Evolutionary conservation across 1,284 basidiomycete species (phyloP).

Genomic region (Gymnopus androsaceus): DNA sequence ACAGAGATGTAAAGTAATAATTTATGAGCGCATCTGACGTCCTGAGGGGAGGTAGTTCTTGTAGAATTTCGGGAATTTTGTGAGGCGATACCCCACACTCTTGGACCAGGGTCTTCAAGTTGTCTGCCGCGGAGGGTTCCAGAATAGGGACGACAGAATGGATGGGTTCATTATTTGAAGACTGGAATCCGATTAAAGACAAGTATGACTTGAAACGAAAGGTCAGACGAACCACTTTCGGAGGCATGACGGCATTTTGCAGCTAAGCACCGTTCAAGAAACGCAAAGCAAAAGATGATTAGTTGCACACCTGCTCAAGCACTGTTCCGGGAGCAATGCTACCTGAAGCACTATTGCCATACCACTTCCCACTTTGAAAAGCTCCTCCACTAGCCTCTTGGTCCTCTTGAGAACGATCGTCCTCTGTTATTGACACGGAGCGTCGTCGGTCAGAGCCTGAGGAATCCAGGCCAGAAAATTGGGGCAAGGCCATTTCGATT

Average conservation of each 20-base stretch:
- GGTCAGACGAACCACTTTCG: slow-evolving; percentile 14
- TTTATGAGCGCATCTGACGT: slow-evolving; percentile 76
- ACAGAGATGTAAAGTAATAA: slow-evolving; percentile 79
- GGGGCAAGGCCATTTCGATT: slow-evolving; percentile 74
- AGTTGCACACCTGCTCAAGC: slow-evolving; percentile 66
- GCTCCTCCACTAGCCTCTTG: slow-evolving; percentile 73
- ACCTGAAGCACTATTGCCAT: slow-evolving; percentile 76
- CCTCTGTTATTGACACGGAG: slow-evolving; percentile 56
- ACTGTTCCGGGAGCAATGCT: slow-evolving; percentile 76
- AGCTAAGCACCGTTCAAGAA: slow-evolving; percentile 41
- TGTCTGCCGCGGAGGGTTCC: slow-evolving; percentile 75
- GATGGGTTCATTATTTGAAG: slow-evolving; percentile 33
- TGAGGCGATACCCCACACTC: slow-evolving; percentile 90
- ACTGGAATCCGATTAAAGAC: slow-evolving; percentile 20
- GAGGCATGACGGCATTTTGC: slow-evolving; percentile 56
- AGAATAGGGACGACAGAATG: slow-evolving; percentile 52
- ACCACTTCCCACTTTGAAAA: slow-evolving; percentile 83
- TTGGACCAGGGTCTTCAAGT: slow-evolving; percentile 78
- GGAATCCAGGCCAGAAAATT: slow-evolving; percentile 50
- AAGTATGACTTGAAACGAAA: background rate
- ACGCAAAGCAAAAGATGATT: slow-evolving; percentile 8
- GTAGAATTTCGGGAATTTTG: slow-evolving; percentile 85
- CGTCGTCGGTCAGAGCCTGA: slow-evolving; percentile 40
- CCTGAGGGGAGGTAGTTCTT: slow-evolving; percentile 80
- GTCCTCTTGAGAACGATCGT: slow-evolving; percentile 74